Evolutionary conservation across 78 protist genomes (phyloP), one percentile per base, ranked within the genome.

Genomic region (Chrysochromulina tobinii): DNA sequence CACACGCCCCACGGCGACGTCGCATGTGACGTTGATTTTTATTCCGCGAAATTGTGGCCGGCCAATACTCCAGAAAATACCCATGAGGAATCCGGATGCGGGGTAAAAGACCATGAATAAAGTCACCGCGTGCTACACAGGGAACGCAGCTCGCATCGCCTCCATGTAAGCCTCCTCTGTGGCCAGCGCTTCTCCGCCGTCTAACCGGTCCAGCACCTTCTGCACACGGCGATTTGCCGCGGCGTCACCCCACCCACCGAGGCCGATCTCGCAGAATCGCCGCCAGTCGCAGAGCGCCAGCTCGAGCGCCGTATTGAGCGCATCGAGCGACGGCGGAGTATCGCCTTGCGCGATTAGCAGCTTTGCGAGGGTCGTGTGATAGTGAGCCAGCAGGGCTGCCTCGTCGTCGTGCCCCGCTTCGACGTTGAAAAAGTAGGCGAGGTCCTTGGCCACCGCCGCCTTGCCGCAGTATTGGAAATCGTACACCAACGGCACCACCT

Each of bases 391-490:
- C 18, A 50, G 23, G 15, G 25, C 15, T 23, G 83, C 83, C 57
- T 75, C 83, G 25, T 69, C 77, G 14, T 2, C 53, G 1, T 25
- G 38, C 48, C 38, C 1, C 9, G 17, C 73, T 8, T 12, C 17
- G 48, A 67, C 73, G 73, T 18, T 17, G 57, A 75, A 75, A 20
- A 27, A 50, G 48, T 67, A 67, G 38, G 73, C 73, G 73, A 67
- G 73, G 38, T 75, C 83, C 83, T 75, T 77, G 6, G 55, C 51
- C 84, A 18, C 84, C 6, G 84, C 50, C 7, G 84, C 88, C n/a
- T 57, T 55, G 48, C 88, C 88, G 67, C 8, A 14, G n/a, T n/a
- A 83, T 21, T 83, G 88, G 51, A 83, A 83, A 68, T 83, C 88
- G 51, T 11, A 57, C 25, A 83, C 25, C 12, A 6, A 48, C 27